Base-by-base conservation (phyloP, 2,329 filamentous ascomycete genomes). In the Aschersonia sp. region DNA sequence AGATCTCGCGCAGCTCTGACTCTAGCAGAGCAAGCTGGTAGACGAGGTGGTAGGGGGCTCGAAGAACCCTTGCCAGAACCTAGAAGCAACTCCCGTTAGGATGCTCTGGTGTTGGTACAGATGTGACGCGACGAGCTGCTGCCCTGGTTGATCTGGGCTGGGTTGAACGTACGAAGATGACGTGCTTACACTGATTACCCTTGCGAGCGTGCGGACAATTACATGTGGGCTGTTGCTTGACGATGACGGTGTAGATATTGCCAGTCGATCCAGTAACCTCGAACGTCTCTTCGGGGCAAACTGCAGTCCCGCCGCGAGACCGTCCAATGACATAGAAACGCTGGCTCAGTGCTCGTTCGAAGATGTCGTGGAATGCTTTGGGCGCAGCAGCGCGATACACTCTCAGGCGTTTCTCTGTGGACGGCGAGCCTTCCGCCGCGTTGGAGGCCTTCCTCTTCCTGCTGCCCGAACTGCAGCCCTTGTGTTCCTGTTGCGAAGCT, bases 111-210 rank as follows among this genome's bases (percentile, higher is more conserved):
- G 22, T 22, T 22, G 22, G 22, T 22, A 22, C 2, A 22, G 22
- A 22, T 22, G 22, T 22, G 22, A 4, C 22, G 22, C 22, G 22
- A 22, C 22, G 22, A 22, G 22, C 22, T 22, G 22, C 22, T 22
- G 22, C 22, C 22, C 22, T 22, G 22, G 22, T 22, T 22, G 22
- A 22, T 22, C 3, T 22, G 22, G 22, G 22, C 22, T 22, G 22
- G 22, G 22, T 22, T 37, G 2, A 30, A 46, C 64, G 41, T 54
- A 74, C 74, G 55, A 79, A 84, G 42, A 82, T 51, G 30, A 79
- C 64, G 53, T 84, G 81, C 56, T 84, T 84, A 70, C 80, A 83
- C 51, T 80, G 76, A 32, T 76, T 69, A 0, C 75, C 74, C 35
- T 67, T 67, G 30, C 50, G 54, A 1, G 68, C 70, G 48, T 80